Evolutionary conservation across 2,329 filamentous ascomycete genomes (phyloP), one percentile per base, ranked within the genome.

Genomic region (Aspergillus sp.): DNA sequence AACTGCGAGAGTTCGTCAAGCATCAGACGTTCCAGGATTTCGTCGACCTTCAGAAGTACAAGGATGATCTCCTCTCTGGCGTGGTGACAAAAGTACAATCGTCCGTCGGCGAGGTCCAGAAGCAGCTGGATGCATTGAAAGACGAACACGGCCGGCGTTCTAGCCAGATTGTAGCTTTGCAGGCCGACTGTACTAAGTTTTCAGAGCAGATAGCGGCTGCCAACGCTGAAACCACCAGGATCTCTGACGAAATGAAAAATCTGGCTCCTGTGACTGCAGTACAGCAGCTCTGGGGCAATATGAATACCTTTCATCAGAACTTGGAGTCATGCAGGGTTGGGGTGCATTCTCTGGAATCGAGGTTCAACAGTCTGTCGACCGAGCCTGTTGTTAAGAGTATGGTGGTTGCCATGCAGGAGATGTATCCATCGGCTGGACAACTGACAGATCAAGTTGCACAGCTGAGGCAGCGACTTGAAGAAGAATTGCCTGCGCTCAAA

Each of bases 341-440:
- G n/a, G 33, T 72, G 19, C 61, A 64, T 26, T 73, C 70, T 1
- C 57, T 85, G 7, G 75, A 80, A 59, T 50, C 54, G 0, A 80
- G 79, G 54, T 82, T 75, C 53, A 76, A 75, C 50, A 81, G 79
- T 56, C 63, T 85, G 7, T 64, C 63, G 16, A 73, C 73, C 0
- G 68, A 69, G 10, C 58, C 65, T 3, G 47, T 77, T 16, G 66
- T 68, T 2, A 64, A 61, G n/a, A 58, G 65, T 13, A 72, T 74
- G 59, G 47, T 70, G 19, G 56, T 49, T 17, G 61, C 62, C 2
- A 66, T 74, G 56, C 64, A 66, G 32, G 64, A 71, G 47, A 64
- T 70, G 60, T 72, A 71, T 35, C 71, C 71, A 1, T 63, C 62
- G n/a, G 50, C 65, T 38, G 57, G 55, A 32, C 57, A 60, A 9